Percentiles rank a stretch among this genome's conserved stretches.
Conservation (phyloP, 169 alveolate genomes). For the Eimeria praecox region DNA sequence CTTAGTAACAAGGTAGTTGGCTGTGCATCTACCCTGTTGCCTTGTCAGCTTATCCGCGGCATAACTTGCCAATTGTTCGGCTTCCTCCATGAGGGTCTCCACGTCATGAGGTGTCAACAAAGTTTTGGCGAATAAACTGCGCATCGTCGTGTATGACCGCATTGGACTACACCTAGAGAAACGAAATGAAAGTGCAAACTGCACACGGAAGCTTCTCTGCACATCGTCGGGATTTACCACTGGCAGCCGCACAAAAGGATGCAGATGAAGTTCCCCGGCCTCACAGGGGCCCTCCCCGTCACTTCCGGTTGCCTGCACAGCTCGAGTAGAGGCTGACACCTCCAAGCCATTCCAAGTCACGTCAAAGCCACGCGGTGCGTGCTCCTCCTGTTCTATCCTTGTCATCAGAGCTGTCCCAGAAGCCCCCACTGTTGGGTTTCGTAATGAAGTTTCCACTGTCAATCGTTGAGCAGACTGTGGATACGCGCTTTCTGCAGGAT, state of each 20-base stretch:
- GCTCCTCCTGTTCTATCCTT: too few relatives aligned
- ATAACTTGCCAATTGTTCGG: too few relatives aligned
- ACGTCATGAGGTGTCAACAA: too few relatives aligned
- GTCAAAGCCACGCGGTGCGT: neutral
- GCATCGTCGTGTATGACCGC: too few relatives aligned
- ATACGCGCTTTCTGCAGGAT: neutral
- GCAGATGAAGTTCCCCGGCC: neutral
- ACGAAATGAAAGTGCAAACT: too few relatives aligned
- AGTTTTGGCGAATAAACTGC: too few relatives aligned
- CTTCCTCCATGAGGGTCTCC: too few relatives aligned
- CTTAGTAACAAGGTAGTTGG: too few relatives aligned
- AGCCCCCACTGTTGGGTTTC: neutral
- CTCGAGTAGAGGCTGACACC: neutral
- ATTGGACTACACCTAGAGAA: too few relatives aligned
- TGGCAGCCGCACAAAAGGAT: constrained; percentile 49
- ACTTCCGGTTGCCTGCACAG: neutral
- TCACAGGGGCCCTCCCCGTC: neutral
- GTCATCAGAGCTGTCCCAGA: neutral
- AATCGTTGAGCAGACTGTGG: neutral
- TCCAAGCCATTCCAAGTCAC: neutral
- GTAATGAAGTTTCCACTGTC: neutral
- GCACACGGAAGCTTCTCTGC: neutral
- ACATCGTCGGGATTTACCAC: neutral
- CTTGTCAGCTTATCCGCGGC: too few relatives aligned
- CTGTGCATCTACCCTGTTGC: too few relatives aligned